Percentiles rank a stretch among this genome's conserved stretches.
Conservation (phyloP, 2,329 filamentous ascomycete genomes). For the Claviceps capensis region DNA sequence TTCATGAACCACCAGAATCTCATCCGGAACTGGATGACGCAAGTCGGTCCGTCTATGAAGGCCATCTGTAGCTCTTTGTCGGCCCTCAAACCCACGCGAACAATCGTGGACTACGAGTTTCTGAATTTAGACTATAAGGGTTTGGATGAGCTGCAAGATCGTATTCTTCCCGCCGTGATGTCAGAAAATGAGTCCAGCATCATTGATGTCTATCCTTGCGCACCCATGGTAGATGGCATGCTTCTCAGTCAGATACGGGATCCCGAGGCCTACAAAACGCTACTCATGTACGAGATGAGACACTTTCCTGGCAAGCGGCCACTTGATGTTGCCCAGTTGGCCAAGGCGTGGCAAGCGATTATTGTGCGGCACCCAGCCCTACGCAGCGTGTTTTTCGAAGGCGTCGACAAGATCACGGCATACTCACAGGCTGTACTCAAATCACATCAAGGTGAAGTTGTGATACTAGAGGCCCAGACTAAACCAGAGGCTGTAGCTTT, state of each 20-base stretch:
- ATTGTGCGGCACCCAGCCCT: constrained; percentile 6
- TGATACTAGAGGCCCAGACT: neutral
- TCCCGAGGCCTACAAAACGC: constrained; percentile 8
- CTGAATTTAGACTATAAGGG: constrained; percentile 13
- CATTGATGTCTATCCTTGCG: constrained; percentile 24
- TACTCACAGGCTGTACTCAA: constrained; percentile 5
- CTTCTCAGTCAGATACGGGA: constrained; percentile 17
- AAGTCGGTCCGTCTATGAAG: constrained; percentile 1
- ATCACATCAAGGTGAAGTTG: neutral
- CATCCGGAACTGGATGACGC: constrained; percentile 3
- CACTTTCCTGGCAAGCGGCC: neutral
- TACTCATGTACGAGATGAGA: constrained; percentile 10
- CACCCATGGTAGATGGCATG: constrained; percentile 23
- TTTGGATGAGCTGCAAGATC: constrained; percentile 13
- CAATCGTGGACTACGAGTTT: constrained; percentile 1
- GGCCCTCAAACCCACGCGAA: neutral
- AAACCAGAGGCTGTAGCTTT: neutral
- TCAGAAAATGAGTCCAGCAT: constrained; percentile 11
- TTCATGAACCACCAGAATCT: constrained; percentile 2
- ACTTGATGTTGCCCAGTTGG: constrained; percentile 4
- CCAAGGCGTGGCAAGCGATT: constrained; percentile 8
- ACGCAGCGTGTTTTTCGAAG: constrained; percentile 5
- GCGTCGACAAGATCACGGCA: constrained; percentile 1
- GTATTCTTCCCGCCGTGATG: constrained; percentile 9
- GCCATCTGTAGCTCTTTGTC: neutral